phyloP scores from a whole-genome alignment of 192 early-diverging fungal genomes.

The Linnemannia schmuckeri region DNA sequence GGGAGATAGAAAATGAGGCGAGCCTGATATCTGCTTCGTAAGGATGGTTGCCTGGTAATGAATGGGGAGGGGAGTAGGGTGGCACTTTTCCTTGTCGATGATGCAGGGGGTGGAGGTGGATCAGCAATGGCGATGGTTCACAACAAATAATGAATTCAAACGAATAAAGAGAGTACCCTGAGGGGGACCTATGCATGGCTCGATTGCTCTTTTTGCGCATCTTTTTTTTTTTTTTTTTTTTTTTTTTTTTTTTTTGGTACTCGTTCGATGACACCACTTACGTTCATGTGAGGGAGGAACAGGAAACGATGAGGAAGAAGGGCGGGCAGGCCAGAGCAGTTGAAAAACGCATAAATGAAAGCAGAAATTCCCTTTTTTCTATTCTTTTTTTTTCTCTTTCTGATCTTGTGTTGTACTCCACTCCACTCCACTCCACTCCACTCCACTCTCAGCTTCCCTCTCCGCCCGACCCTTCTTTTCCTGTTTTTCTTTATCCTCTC shows the following conservation, averaged over 20 bases:
- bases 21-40: background rate
- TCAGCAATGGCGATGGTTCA: background rate
- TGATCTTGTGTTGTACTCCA: background rate
- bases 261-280: background rate
- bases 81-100: background rate
- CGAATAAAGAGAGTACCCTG: background rate
- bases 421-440: background rate
- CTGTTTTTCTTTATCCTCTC: background rate
- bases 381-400: slow-evolving; percentile 1
- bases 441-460: background rate
- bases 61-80: background rate
- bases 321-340: background rate
- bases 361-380: background rate
- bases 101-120: background rate
- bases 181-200: background rate
- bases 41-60: background rate
- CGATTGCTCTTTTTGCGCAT: background rate
- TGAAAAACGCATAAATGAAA: background rate
- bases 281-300: background rate
- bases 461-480: background rate
- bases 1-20: background rate
- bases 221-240: slow-evolving; percentile 5
- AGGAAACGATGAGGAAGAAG: background rate
- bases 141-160: background rate
- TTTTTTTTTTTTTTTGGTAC: background rate